Percentiles rank a stretch among this genome's conserved stretches.
Conservation (phyloP, 2,329 filamentous ascomycete species). For the Elsinoe arachidis region DNA sequence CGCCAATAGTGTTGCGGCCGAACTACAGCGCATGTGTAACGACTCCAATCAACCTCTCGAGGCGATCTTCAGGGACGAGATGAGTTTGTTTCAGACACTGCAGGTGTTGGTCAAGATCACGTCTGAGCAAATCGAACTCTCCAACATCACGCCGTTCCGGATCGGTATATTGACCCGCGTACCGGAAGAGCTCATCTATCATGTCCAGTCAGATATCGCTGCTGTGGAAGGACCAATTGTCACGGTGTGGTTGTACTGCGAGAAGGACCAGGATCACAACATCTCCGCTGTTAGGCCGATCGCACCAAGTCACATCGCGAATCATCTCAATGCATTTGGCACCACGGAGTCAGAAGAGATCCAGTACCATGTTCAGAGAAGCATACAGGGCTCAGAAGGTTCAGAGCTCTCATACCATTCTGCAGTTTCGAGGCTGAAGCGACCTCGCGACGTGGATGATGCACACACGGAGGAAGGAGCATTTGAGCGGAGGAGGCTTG, state of each 20-base stretch:
- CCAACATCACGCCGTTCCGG: neutral
- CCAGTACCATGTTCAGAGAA: neutral
- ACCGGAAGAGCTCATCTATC: neutral
- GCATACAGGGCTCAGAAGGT: neutral
- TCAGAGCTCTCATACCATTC: neutral
- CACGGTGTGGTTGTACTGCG: neutral
- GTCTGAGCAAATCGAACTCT: neutral
- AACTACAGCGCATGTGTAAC: neutral
- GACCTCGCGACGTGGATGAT: neutral
- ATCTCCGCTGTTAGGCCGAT: neutral
- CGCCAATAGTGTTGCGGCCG: neutral
- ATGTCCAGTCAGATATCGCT: neutral
- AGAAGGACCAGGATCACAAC: neutral
- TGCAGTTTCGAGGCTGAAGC: neutral
- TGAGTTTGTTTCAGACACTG: neutral
- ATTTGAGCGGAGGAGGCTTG: neutral
- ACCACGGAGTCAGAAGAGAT: neutral
- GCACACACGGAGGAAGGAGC: neutral
- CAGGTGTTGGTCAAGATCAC: neutral
- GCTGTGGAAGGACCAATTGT: neutral
- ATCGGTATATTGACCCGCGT: neutral
- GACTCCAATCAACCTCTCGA: neutral
- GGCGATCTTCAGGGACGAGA: neutral
- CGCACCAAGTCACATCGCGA: neutral
- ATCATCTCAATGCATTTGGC: neutral